Conservation (phyloP, 345 rosid genomes). For the Lumnitzera racemosa region DNA sequence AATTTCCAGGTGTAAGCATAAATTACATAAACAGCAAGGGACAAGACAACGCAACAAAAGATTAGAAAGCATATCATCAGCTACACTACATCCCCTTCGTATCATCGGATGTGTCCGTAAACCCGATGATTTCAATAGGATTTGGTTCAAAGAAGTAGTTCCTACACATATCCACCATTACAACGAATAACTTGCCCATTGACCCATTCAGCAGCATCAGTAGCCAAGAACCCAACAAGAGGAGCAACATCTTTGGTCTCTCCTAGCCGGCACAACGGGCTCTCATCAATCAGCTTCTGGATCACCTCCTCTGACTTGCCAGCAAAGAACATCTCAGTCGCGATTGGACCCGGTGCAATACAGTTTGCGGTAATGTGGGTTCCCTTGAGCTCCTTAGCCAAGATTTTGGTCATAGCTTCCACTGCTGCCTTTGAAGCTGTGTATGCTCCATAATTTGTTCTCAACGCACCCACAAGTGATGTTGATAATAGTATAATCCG, state of each 20-base stretch:
- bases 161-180: conserved; percentile 12
- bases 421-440: conserved; percentile 15
- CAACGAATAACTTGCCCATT: conserved; percentile 10
- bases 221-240: conserved; percentile 14
- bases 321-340: conserved; percentile 9
- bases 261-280: conserved; percentile 7
- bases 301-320: conserved; percentile 14
- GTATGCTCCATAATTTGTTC: conserved; percentile 2
- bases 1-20: no score
- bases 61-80: no score
- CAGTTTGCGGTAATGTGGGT: conserved; percentile 10
- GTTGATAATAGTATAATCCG: conserved; percentile 11
- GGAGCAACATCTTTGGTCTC: conserved; percentile 12
- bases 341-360: conserved; percentile 8
- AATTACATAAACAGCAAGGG: no score
- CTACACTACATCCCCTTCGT: no score
- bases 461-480: conserved; percentile 4
- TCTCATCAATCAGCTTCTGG: conserved; percentile 1
- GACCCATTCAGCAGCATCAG: conserved; percentile 13
- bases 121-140: no score
- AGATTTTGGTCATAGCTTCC: conserved; percentile 11
- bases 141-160: no score
- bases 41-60: no score
- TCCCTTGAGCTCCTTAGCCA: conserved; percentile 22
- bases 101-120: no score